Evolutionary conservation across 75 land plant genomes (phyloP).

Genomic region (Cryptomeria japonica): DNA sequence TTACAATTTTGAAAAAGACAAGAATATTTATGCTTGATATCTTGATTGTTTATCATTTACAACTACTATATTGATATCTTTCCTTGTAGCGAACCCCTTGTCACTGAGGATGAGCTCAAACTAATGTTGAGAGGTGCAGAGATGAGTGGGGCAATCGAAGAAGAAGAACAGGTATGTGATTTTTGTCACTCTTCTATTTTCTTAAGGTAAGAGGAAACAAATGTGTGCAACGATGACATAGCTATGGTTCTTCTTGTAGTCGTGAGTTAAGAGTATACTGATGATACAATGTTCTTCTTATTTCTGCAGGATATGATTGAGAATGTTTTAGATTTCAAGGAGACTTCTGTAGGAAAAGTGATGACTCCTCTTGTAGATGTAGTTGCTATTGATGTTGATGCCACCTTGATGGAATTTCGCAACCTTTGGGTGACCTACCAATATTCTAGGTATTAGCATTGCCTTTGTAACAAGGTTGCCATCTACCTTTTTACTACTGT

Average conservation of each 20-base stretch:
- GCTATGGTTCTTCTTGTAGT: not conserved
- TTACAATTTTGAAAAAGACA: not conserved
- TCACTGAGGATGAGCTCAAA: slow-evolving; percentile 94
- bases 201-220: not conserved
- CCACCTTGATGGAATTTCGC: slow-evolving; percentile 85
- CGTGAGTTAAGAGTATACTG: not conserved
- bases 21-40: not conserved
- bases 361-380: slow-evolving; percentile 99
- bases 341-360: slow-evolving; percentile 93
- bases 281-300: slow-evolving; percentile 2
- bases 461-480: not conserved
- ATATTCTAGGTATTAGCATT: slow-evolving; percentile 76
- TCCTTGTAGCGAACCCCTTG: slow-evolving; percentile 77
- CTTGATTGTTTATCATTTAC: not conserved
- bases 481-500: not conserved
- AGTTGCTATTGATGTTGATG: slow-evolving; percentile 91
- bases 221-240: not conserved
- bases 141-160: slow-evolving; percentile 95
- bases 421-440: slow-evolving; percentile 88
- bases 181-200: not conserved
- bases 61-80: not conserved
- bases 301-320: slow-evolving; percentile 94
- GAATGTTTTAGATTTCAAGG: slow-evolving; percentile 94
- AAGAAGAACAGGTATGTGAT: slow-evolving; percentile 84
- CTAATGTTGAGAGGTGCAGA: slow-evolving; percentile 96